phyloP scores from a whole-genome alignment of 768 basidiomycete species.

The Russula brevipes region DNA sequence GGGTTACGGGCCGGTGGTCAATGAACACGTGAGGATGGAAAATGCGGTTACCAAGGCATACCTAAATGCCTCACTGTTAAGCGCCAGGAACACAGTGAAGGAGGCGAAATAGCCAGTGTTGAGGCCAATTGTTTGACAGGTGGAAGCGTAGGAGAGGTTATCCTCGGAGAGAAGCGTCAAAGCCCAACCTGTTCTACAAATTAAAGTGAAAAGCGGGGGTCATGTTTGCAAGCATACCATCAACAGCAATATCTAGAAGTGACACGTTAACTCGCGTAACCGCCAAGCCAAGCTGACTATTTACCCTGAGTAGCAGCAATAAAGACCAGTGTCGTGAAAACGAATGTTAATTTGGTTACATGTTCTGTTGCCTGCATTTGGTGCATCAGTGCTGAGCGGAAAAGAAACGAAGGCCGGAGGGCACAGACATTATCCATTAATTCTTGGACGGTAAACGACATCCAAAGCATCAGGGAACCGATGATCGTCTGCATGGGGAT shows the following conservation, averaged over 20 bases:
- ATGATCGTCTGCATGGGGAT: conserved; percentile 94
- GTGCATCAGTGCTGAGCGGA: conserved; percentile 9
- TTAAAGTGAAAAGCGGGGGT: conserved; percentile 34
- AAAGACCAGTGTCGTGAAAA: conserved; percentile 87
- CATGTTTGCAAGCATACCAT: conserved; percentile 53
- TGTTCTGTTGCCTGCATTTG: conserved; percentile 69
- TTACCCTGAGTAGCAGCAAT: conserved; percentile 96
- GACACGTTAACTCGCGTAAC: conserved; percentile 21
- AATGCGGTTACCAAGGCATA: conserved; percentile 37
- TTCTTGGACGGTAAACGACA: conserved; percentile 67
- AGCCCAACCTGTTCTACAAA: conserved; percentile 54
- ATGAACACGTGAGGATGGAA: not conserved
- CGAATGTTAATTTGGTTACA: conserved; percentile 66
- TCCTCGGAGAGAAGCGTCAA: conserved; percentile 85
- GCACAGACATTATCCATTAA: conserved; percentile 70
- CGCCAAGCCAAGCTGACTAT: conserved; percentile 22
- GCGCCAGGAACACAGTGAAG: conserved; percentile 95
- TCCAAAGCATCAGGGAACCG: conserved; percentile 75
- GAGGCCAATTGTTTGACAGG: conserved; percentile 94
- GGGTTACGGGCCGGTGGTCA: not conserved
- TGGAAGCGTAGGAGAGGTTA: conserved; percentile 93
- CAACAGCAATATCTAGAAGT: conserved; percentile 85
- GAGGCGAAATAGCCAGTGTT: conserved; percentile 94
- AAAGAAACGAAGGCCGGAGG: conserved; percentile 1
- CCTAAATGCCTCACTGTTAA: conserved; percentile 88